Conservation (phyloP, 129 eudicot genomes). For the Solidago caesia region DNA sequence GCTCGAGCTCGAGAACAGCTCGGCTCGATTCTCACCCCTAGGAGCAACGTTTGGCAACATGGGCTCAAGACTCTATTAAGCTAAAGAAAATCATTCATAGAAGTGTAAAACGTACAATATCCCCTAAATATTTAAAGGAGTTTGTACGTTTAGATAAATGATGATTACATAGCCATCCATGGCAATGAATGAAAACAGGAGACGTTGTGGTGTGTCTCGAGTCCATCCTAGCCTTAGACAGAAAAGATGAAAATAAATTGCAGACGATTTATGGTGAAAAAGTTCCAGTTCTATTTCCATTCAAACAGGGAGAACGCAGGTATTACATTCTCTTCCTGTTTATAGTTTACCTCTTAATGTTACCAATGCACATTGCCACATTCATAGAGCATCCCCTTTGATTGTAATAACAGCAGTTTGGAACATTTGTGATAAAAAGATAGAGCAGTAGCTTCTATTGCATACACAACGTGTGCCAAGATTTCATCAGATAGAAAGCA, state of each 20-base stretch:
- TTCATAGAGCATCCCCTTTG: neutral
- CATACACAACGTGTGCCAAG: neutral
- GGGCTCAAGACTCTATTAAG: conserved; percentile 26
- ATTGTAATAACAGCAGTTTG: neutral
- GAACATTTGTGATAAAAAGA: too few relatives aligned
- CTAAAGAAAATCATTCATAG: conserved; percentile 18
- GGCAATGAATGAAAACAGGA: conserved; percentile 18
- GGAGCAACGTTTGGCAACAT: conserved; percentile 18
- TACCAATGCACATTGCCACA: too few relatives aligned
- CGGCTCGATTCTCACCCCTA: neutral
- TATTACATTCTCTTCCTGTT: neutral
- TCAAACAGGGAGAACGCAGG: neutral
- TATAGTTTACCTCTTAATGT: too few relatives aligned
- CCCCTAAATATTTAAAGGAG: too few relatives aligned
- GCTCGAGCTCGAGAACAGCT: too few relatives aligned
- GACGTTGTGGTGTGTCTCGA: conserved; percentile 18
- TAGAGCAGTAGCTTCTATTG: too few relatives aligned
- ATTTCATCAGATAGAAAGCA: conserved; percentile 7
- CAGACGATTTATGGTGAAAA: neutral
- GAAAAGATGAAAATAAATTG: neutral
- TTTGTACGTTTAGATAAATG: neutral
- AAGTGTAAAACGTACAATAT: neutral
- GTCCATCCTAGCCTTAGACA: conserved; percentile 15
- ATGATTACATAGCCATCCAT: conserved; percentile 24
- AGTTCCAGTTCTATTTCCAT: neutral